Evolutionary conservation across 768 basidiomycete species (phyloP), one percentile per base, ranked within the genome.

Genomic region (Trametes gibbosa): DNA sequence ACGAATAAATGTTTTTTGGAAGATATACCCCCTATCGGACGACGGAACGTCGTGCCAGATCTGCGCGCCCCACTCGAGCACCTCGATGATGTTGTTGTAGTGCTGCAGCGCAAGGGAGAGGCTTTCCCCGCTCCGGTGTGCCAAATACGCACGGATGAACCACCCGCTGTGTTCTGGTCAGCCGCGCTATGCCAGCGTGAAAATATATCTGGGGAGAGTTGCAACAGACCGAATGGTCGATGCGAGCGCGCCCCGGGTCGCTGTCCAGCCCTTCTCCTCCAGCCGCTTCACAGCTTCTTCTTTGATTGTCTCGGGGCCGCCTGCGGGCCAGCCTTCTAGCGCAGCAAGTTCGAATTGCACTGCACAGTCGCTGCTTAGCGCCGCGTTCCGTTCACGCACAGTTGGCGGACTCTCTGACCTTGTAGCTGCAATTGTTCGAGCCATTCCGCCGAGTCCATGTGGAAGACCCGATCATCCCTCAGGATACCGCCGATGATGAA

Each of bases 381-480:
- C n/a, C n/a, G n/a, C n/a, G n/a, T n/a, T n/a, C n/a, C n/a, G n/a
- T n/a, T n/a, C n/a, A n/a, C n/a, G n/a, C n/a, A n/a, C n/a, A n/a
- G n/a, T n/a, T n/a, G n/a, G n/a, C n/a, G n/a, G n/a, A n/a, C n/a
- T n/a, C n/a, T 14, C 57, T 21, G 53, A 80, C 79, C 65, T 68
- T 79, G 77, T 2, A 68, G 58, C 51, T 78, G 73, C 49, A 74
- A 72, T 51, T 70, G 71, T 0, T 72, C 64, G 10, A 77, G 54
- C 67, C 74, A 78, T 17, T 75, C 68, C 3, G 62, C 16, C 6
- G 49, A 56, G 17, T 73, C 65, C 13, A 76, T 64, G 45, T 77
- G 74, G 50, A 79, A 79, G 0, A 72, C 73, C 10, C 77, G 74
- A 10, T 64, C 61, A 47, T 81, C 79, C 16, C 72, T 67, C 47